Evolutionary conservation across 2,329 filamentous ascomycete species (phyloP).

Genomic region (Paraphaeosphaeria sporulosa): DNA sequence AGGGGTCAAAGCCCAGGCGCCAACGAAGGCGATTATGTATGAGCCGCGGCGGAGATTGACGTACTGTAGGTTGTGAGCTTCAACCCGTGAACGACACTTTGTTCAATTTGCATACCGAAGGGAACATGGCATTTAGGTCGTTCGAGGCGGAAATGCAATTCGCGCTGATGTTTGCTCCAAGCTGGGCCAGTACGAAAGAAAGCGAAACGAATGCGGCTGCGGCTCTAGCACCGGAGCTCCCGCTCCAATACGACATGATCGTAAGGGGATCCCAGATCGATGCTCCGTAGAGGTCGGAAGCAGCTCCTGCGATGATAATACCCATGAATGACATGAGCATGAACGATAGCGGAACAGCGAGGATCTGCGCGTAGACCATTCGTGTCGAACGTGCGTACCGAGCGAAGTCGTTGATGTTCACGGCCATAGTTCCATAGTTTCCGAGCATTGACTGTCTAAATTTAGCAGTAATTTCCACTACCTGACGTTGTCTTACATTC

Average conservation of each 20-base stretch:
- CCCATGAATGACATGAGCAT: conserved; percentile 24
- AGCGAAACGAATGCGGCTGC: conserved; percentile 25
- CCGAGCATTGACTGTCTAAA: conserved; percentile 28
- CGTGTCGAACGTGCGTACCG: conserved; percentile 18
- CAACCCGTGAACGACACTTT: background rate
- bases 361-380: conserved; percentile 15
- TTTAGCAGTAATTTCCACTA: background rate
- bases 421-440: conserved; percentile 15
- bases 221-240: conserved; percentile 16
- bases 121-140: conserved; percentile 17
- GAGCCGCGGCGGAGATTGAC: conserved; percentile 17
- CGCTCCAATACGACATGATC: conserved; percentile 26
- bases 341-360: conserved; percentile 19
- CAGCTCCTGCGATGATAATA: conserved; percentile 19
- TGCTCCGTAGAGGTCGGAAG: conserved; percentile 17
- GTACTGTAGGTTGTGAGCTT: background rate
- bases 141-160: conserved; percentile 27
- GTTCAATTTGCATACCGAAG: background rate
- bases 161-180: conserved; percentile 29
- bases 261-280: conserved; percentile 22
- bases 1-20: conserved; percentile 7
- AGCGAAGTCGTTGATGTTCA: conserved; percentile 18
- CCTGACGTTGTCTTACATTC: background rate
- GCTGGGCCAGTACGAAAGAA: conserved; percentile 22
- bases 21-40: conserved; percentile 22